A percentile compares a stretch with the other conserved stretches of the same genome.
Conservation (phyloP, 352 stramenopile species). For the Globisporangium spinosum region DNA sequence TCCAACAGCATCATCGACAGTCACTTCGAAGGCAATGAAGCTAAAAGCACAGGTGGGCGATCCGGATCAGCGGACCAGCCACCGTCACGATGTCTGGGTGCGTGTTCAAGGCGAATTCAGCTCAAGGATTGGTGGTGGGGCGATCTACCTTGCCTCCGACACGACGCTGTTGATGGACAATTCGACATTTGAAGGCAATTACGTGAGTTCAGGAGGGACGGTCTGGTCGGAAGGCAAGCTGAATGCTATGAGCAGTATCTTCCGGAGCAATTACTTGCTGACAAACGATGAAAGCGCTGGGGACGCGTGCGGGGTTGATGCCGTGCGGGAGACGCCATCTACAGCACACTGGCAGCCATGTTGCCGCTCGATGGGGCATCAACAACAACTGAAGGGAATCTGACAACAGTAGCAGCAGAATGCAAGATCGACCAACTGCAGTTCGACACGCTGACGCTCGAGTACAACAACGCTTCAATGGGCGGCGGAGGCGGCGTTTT, state of each 20-base stretch:
- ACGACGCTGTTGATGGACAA: not conserved
- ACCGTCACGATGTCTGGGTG: not conserved
- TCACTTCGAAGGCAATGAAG: constrained; percentile 16
- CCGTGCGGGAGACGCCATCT: not conserved
- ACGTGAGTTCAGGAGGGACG: not conserved
- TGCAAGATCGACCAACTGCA: not conserved
- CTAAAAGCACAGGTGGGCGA: constrained; percentile 13
- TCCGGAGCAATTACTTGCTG: constrained; percentile 3
- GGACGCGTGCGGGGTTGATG: not conserved
- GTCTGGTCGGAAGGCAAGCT: constrained; percentile 8
- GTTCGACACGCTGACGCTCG: constrained; percentile 7
- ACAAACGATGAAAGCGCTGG: not conserved
- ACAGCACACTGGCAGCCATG: not conserved
- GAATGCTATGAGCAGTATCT: not conserved
- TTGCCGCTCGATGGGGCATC: not conserved
- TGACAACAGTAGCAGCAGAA: not conserved
- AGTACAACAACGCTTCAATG: constrained; percentile 12
- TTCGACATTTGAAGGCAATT: constrained; percentile 8
- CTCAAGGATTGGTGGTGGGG: constrained; percentile 1
- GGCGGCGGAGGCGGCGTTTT: constrained; percentile 19
- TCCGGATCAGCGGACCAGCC: not conserved
- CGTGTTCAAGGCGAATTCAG: constrained; percentile 2
- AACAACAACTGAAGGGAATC: not conserved
- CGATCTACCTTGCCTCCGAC: constrained; percentile 3
- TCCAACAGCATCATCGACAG: constrained; percentile 9